Base-by-base conservation (phyloP, 1,284 basidiomycete species). In the Boletus albobrunnescens region DNA sequence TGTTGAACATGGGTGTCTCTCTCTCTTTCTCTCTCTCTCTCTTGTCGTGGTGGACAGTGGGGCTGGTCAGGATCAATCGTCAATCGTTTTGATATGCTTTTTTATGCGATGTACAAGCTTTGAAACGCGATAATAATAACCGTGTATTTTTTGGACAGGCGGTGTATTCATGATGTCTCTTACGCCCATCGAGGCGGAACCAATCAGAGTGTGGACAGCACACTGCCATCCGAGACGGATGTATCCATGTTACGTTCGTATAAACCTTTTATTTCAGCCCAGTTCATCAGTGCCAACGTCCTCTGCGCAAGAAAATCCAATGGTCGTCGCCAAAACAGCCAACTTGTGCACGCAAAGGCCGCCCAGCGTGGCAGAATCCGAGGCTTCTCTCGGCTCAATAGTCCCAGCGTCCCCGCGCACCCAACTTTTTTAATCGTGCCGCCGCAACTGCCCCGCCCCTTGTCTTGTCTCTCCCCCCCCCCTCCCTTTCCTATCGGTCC, bases 361-460 rank as follows among this genome's bases (percentile, higher is more conserved):
- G 64, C 60, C 41, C 60, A 61, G 23, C 65, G 65, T 67, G 62
- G 65, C 54, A 67, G 56, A 64, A 63, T 63, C 56, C 51, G 53
- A 27, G 42, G 12, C 62, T 65, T 64, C 54, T 58, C 64, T 67
- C 54, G 62, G 64, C 61, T 49, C 51, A 46, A 33, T 43, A 35
- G 17, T 60, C 51, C 47, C 57, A 59, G 48, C 47, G 19, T 28
- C 22, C 37, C 24, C 47, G 41, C 14, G 19, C 44, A 28, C 41
- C 40, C 30, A 36, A 33, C 36, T 52, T 46, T 47, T 53, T 36
- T 20, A 41, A n/a, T 46, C 50, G 41, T 36, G 44, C 47, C 44
- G 39, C 36, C 47, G 44, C 53, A 52, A 30, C 55, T n/a, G 23
- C 45, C 54, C 33, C 19, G 17, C 16, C 20, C 32, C n/a, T 7